phyloP scores from a whole-genome alignment of 148 eudicot species.

The Tetragonia tetragonoides region DNA sequence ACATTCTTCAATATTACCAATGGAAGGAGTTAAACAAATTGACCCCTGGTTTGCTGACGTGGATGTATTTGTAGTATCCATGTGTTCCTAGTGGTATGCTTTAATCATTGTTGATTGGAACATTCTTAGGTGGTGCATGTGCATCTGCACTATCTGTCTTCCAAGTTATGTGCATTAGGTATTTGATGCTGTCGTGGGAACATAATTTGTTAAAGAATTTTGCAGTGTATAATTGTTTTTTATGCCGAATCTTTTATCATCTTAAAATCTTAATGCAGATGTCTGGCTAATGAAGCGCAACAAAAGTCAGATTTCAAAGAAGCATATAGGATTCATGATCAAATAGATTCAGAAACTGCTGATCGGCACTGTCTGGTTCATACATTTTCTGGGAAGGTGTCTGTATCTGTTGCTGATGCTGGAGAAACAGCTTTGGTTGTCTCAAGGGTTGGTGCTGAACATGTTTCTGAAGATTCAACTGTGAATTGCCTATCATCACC shows the following conservation, averaged over 20 bases:
- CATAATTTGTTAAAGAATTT: background rate
- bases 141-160: background rate
- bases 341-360: constrained; percentile 26
- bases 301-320: constrained; percentile 34
- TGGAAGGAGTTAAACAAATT: background rate
- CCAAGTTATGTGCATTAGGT: background rate
- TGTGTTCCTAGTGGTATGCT: background rate
- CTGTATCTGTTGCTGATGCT: constrained; percentile 82
- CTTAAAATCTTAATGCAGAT: constrained; percentile 54
- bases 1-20: background rate
- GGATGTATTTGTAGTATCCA: background rate
- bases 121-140: background rate
- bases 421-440: constrained; percentile 96
- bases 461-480: constrained; percentile 29
- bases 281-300: constrained; percentile 40
- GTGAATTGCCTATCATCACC: constrained; percentile 29
- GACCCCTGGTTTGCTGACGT: background rate
- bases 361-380: constrained; percentile 35
- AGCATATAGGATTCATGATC: constrained; percentile 24
- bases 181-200: background rate
- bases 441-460: constrained; percentile 57
- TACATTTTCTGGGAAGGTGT: constrained; percentile 62
- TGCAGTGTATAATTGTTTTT: background rate
- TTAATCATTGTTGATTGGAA: background rate
- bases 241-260: constrained; percentile 9